Conservation (phyloP, 306 rosid species). For the Rubus parviflorus region DNA sequence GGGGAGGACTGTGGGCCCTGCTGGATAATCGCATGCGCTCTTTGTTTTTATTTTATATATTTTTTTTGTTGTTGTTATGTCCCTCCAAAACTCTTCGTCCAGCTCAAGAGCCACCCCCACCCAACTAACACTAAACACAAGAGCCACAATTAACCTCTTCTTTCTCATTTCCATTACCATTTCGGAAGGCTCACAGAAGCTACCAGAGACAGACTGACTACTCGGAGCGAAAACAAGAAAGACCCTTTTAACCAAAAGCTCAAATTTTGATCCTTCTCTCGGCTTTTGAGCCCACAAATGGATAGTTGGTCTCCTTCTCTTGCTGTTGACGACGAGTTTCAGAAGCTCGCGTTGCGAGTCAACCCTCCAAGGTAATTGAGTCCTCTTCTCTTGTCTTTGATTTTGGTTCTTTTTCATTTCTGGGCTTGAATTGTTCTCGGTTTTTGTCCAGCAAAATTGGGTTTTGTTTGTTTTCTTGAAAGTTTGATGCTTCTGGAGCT, state of each 20-base stretch:
- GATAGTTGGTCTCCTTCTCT: conserved; percentile 74
- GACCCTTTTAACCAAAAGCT: neutral
- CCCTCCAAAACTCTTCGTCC: conserved; percentile 43
- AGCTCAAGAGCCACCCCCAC: conserved; percentile 54
- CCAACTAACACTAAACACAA: conserved; percentile 38
- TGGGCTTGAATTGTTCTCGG: neutral
- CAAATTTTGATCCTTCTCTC: neutral
- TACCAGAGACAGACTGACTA: conserved; percentile 12
- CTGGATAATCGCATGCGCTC: conserved; percentile 15
- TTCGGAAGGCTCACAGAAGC: conserved; percentile 38
- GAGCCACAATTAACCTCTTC: conserved; percentile 11
- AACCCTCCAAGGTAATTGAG: conserved; percentile 79
- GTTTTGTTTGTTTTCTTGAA: conserved; percentile 9
- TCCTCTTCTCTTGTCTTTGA: neutral
- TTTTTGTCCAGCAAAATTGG: neutral
- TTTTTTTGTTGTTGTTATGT: conserved; percentile 20
- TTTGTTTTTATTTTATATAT: neutral
- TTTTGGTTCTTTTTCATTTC: neutral
- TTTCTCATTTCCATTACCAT: neutral
- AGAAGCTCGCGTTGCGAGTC: conserved; percentile 83
- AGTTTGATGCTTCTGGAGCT: conserved; percentile 17
- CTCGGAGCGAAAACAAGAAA: conserved; percentile 2
- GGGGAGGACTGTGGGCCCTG: conserved; percentile 21
- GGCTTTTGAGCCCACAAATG: conserved; percentile 29
- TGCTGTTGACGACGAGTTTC: conserved; percentile 64